Evolutionary conservation across 805 yeast species (phyloP).

Genomic region (Wickerhamomyces alni): DNA sequence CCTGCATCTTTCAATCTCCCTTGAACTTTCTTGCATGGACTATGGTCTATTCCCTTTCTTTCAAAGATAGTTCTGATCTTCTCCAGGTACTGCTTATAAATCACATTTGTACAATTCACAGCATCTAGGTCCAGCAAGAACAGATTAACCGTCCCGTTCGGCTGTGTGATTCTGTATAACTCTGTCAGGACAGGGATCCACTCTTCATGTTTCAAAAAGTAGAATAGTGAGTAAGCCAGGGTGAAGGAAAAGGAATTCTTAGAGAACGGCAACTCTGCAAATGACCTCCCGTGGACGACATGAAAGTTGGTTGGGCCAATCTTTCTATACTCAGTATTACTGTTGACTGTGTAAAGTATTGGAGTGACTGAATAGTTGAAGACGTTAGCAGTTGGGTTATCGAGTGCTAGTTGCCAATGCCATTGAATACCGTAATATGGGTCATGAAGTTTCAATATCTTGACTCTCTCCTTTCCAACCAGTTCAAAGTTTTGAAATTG

Average conservation of each 20-base stretch:
- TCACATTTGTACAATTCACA: conserved; percentile 14
- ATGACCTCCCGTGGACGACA: conserved; percentile 14
- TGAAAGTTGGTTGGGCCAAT: conserved; percentile 21
- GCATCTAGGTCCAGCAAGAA: conserved; percentile 17
- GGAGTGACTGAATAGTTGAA: conserved; percentile 16
- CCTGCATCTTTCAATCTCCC: conserved; percentile 18
- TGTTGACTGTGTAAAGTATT: conserved; percentile 7
- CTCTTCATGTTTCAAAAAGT: conserved; percentile 13
- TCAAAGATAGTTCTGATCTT: conserved; percentile 8
- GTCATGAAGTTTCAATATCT: conserved; percentile 10
- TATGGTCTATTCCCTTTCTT: conserved; percentile 19
- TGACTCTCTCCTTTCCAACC: conserved; percentile 11
- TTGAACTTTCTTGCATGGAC: conserved; percentile 18
- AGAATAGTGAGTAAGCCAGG: conserved; percentile 16
- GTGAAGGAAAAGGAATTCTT: conserved; percentile 14
- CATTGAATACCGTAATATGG: conserved; percentile 14
- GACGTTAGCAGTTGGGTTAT: conserved; percentile 16
- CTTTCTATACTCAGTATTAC: conserved; percentile 1
- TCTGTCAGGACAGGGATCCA: conserved; percentile 20
- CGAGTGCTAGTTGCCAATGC: conserved; percentile 23
- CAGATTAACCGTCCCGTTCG: conserved; percentile 14
- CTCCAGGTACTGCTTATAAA: conserved; percentile 9
- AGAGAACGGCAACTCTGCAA: conserved; percentile 16
- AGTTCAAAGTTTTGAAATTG: conserved; percentile 17
- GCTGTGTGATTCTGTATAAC: conserved; percentile 11